A percentile compares a stretch with the other conserved stretches of the same genome.
These are phyloP conservation scores for Phoma sp. DNA, from an alignment of 2,329 filamentous ascomycete species.

Conservation along the genomic window DNA sequence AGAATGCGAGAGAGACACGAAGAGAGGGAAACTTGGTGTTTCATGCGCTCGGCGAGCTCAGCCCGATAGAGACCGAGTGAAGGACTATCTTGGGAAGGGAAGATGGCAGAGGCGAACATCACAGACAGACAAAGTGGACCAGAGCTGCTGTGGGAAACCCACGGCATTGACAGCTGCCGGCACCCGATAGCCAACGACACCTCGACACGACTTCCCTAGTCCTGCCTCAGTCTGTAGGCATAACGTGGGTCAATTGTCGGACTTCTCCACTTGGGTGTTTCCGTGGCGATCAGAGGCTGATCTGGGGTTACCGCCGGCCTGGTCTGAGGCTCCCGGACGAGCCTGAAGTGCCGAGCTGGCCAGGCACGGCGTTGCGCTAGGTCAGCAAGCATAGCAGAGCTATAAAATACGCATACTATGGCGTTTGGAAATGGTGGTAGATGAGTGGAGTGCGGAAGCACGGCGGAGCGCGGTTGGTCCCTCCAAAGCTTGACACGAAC, in stretches of 20 bases:
- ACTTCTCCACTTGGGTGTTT: slow-evolving; percentile 12
- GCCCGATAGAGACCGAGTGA: background rate
- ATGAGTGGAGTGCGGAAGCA: background rate
- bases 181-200: background rate
- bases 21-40: background rate
- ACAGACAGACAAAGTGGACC: too few species aligned
- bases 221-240: slow-evolving; percentile 12
- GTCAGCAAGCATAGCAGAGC: background rate
- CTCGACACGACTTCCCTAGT: background rate
- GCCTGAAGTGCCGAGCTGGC: background rate
- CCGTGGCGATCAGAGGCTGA: slow-evolving; percentile 12
- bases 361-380: background rate
- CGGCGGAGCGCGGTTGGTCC: slow-evolving; percentile 2
- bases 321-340: slow-evolving; percentile 4
- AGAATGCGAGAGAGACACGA: too few species aligned
- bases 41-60: slow-evolving; percentile 7
- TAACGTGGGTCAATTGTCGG: slow-evolving; percentile 4
- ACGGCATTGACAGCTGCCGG: slow-evolving; percentile 5
- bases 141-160: background rate
- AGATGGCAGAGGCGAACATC: slow-evolving; percentile 4
- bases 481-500: slow-evolving; percentile 1
- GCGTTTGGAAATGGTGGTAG: slow-evolving; percentile 3
- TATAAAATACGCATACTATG: slow-evolving; percentile 2
- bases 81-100: background rate
- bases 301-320: slow-evolving; percentile 7